phyloP scores from a whole-genome alignment of 164 flowering plant species.

The Nymphaea thermarum region DNA sequence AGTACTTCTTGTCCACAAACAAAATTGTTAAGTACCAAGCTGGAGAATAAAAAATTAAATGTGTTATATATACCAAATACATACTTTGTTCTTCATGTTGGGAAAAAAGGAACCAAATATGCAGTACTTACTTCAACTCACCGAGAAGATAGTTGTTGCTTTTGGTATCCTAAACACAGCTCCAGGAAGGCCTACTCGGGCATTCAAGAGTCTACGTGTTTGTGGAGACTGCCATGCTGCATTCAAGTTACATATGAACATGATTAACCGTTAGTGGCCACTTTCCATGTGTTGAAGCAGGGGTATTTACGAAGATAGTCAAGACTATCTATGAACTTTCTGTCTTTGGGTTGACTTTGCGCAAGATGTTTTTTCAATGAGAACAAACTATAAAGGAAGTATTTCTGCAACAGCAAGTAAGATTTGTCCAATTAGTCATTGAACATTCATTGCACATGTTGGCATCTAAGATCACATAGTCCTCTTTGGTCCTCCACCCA shows the following conservation, averaged over 20 bases:
- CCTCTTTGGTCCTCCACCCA: too few relatives aligned
- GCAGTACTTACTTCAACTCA: constrained; percentile 56
- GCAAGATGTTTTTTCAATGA: background rate
- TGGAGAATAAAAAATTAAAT: constrained; percentile 40
- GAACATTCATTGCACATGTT: too few relatives aligned
- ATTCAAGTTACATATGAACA: constrained; percentile 17
- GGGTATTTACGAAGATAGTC: background rate
- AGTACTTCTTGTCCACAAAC: constrained; percentile 61
- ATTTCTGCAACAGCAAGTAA: too few relatives aligned
- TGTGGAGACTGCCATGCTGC: constrained; percentile 82
- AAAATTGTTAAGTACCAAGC: constrained; percentile 36
- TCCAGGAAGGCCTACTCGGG: background rate
- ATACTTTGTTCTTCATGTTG: constrained; percentile 62
- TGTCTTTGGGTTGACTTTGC: background rate
- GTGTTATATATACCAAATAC: constrained; percentile 65
- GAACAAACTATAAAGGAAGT: too few relatives aligned
- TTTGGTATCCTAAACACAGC: constrained; percentile 36
- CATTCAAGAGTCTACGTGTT: constrained; percentile 66
- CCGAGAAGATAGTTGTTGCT: constrained; percentile 81
- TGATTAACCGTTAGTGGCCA: background rate
- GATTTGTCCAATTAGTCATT: too few relatives aligned
- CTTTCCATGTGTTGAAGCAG: background rate
- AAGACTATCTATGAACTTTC: background rate
- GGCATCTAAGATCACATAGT: too few relatives aligned
- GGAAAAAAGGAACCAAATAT: constrained; percentile 62